Evolutionary conservation across 2,329 filamentous ascomycete genomes (phyloP), one percentile per base, ranked within the genome.

Genomic region (Diaporthe citrichinensis): DNA sequence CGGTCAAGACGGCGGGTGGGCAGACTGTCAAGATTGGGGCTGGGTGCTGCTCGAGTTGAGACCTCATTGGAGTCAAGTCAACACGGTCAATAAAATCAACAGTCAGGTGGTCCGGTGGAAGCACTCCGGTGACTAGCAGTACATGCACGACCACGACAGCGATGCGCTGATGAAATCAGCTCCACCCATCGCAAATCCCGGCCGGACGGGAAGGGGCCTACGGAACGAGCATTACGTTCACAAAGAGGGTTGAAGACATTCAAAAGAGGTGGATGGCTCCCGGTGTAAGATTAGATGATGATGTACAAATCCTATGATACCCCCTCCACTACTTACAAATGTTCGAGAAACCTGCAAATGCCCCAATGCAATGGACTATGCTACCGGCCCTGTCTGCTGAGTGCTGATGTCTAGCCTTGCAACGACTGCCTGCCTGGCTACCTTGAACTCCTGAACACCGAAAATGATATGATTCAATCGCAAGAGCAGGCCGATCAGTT

Each of bases 1-100:
- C 93, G 46, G 91, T 98, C 80, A 97, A 96, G 85, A 87, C 91
- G 71, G 88, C 89, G 3, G 49, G 67, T 20, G 87, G 85, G 76
- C 83, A 80, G 72, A 82, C 78, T 14, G 72, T 81, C 76, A 84
- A 78, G 67, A 79, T 82, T 15, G 82, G 81, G 61, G 80, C 79
- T n/a, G 76, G 73, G 17, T 77, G 76, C 23, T 77, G 73, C 36
- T 75, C 73, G 46, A 72, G 73, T 31, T 76, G 74, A 76, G 46
- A 36, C 1, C 6, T 20, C 10, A 12, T 20, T 25, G 14, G 1
- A 31, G 15, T 23, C 28, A 15, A 9, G 9, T 51, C 17, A 46
- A 17, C 1, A 25, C 20, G 14, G n/a, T 20, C 10, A 36, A 51
- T 12, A 6, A 12, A 39, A n/a, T 12, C 20, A 25, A n/a, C 6